These are phyloP conservation scores for Amniculicola lignicola DNA, from an alignment of 495 filamentous ascomycete genomes.

Conservation along the genomic window DNA sequence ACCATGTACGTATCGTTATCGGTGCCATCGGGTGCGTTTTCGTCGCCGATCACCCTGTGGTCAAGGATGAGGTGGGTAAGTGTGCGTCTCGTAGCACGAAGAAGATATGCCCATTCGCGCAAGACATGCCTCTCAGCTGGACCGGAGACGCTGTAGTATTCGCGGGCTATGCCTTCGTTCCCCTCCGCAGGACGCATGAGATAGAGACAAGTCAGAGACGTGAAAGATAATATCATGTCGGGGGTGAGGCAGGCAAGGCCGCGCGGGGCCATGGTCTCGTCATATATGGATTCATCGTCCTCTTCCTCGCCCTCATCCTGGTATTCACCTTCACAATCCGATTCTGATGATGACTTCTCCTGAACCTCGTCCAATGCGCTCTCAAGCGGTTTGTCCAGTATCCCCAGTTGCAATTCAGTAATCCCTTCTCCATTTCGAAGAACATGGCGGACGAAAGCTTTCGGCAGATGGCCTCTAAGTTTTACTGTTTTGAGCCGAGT, in stretches of 20 bases:
- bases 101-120: not conserved
- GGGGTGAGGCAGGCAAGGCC: not conserved
- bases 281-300: no score
- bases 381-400: not conserved
- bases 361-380: no score
- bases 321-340: no score
- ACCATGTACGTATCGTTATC: not conserved
- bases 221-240: not conserved
- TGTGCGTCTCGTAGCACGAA: not conserved
- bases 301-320: no score
- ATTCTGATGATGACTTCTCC: no score
- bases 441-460: constrained; percentile 3
- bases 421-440: not conserved
- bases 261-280: not conserved
- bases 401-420: constrained; percentile 1
- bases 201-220: not conserved
- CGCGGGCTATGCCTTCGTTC: not conserved
- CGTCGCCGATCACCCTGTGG: not conserved
- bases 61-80: not conserved
- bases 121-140: not conserved
- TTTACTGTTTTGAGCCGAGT: constrained; percentile 1
- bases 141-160: not conserved
- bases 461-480: constrained; percentile 7
- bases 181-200: not conserved
- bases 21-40: not conserved